Percentiles rank a stretch among this genome's conserved stretches.
These are phyloP conservation scores for Serpula lacrymans DNA, from an alignment of 768 basidiomycete genomes.

Conservation along the genomic window DNA sequence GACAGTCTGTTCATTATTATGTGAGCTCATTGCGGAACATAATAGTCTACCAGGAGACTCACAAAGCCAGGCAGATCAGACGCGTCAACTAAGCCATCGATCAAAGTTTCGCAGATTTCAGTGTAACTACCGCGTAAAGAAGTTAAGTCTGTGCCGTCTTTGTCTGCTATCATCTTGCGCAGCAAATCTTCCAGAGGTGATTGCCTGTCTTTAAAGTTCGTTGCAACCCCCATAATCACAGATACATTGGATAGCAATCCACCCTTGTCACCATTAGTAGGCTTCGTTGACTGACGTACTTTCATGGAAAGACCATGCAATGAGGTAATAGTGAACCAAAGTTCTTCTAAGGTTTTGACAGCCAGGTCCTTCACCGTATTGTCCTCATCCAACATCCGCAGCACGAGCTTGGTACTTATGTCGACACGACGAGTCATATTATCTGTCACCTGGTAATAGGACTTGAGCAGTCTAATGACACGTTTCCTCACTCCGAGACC, in stretches of 20 bases:
- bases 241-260: constrained; percentile 62
- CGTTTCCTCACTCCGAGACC: constrained; percentile 92
- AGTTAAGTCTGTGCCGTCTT: constrained; percentile 51
- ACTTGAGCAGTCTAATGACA: constrained; percentile 90
- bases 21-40: not conserved
- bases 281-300: constrained; percentile 24
- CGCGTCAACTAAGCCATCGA: constrained; percentile 87
- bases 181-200: constrained; percentile 83
- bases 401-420: constrained; percentile 76
- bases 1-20: constrained; percentile 51
- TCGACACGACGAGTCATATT: constrained; percentile 64
- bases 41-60: constrained; percentile 23
- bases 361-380: constrained; percentile 94
- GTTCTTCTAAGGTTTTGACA: constrained; percentile 82
- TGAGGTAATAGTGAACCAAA: constrained; percentile 67
- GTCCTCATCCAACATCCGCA: constrained; percentile 89
- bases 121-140: constrained; percentile 65
- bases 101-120: constrained; percentile 80
- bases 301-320: constrained; percentile 36
- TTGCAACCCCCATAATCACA: constrained; percentile 83
- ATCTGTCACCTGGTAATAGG: constrained; percentile 67
- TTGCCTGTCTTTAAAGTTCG: constrained; percentile 78
- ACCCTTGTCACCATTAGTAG: constrained; percentile 46
- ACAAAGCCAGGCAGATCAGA: constrained; percentile 77
- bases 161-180: constrained; percentile 75